A percentile compares a stretch with the other conserved stretches of the same genome.
Evolutionary conservation across 2,329 filamentous ascomycete species (phyloP).

Genomic region (Leptographium lundbergii): DNA sequence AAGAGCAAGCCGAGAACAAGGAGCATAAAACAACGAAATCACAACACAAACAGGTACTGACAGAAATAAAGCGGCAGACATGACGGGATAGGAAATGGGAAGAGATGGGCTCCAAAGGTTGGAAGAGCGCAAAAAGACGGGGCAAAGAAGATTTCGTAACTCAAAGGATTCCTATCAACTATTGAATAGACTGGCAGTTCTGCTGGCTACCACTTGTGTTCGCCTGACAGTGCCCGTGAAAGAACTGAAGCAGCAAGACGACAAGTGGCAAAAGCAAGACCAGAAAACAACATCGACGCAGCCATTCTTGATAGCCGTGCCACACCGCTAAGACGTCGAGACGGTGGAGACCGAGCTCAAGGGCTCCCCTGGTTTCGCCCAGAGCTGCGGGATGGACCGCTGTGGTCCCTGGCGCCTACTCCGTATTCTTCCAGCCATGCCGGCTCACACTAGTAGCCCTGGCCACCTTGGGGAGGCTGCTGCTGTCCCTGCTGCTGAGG

Average conservation of each 20-base stretch:
- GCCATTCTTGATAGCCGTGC: not conserved
- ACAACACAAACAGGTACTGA: not conserved
- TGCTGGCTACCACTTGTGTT: not conserved
- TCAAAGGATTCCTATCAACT: not conserved
- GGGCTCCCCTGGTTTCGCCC: not conserved
- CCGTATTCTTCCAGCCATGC: not conserved
- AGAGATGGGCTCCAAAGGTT: not conserved
- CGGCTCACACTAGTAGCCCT: not conserved
- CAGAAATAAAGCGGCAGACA: not conserved
- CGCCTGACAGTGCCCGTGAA: not conserved
- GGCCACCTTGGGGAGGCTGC: slow-evolving; percentile 24
- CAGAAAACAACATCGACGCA: not conserved
- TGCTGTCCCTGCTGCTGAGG: slow-evolving; percentile 27
- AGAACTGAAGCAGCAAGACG: not conserved
- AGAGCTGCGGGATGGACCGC: not conserved
- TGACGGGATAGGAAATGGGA: not conserved
- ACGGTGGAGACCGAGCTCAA: not conserved
- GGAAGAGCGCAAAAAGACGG: not conserved
- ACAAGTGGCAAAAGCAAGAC: not conserved
- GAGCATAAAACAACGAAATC: not conserved
- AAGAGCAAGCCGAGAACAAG: slow-evolving; percentile 1
- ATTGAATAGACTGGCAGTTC: not conserved
- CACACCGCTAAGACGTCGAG: not conserved
- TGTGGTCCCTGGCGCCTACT: not conserved
- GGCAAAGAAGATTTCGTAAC: not conserved